Conservation (phyloP, 2,329 filamentous ascomycete genomes). For the Chalaropsis ovoidea region DNA sequence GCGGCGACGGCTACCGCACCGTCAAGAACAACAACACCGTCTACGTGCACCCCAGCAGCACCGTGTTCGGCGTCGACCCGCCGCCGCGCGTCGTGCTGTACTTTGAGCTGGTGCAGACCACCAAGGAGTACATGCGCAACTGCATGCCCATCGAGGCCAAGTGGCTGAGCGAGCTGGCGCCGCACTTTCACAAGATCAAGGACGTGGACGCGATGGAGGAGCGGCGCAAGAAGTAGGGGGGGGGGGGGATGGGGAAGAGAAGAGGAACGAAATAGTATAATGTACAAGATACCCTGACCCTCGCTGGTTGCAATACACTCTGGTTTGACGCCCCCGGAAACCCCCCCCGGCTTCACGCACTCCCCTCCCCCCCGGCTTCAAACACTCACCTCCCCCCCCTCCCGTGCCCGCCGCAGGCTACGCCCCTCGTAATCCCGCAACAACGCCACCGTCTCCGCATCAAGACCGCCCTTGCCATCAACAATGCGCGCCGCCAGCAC, state of each 20-base stretch:
- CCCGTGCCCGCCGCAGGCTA: neutral
- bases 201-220: slow-evolving; percentile 76
- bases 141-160: slow-evolving; percentile 73
- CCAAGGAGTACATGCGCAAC: slow-evolving; percentile 86
- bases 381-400: neutral
- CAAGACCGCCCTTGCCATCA: slow-evolving; percentile 33
- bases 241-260: slow-evolving; percentile 14
- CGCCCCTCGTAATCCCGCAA: slow-evolving; percentile 35
- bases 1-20: slow-evolving; percentile 80
- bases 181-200: slow-evolving; percentile 89
- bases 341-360: too few relatives aligned
- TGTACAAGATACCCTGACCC: slow-evolving; percentile 9
- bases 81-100: slow-evolving; percentile 75
- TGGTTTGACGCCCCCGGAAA: neutral
- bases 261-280: neutral
- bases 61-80: slow-evolving; percentile 67
- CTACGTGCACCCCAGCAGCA: slow-evolving; percentile 81
- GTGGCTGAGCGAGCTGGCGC: slow-evolving; percentile 83
- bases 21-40: slow-evolving; percentile 84
- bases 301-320: slow-evolving; percentile 4
- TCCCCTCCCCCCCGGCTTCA: neutral
- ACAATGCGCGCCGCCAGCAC: slow-evolving; percentile 34
- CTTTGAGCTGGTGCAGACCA: slow-evolving; percentile 70
- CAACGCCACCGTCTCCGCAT: slow-evolving; percentile 36
- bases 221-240: slow-evolving; percentile 39